Evolutionary conservation across 1,284 basidiomycete species (phyloP), one percentile per base, ranked within the genome.

Genomic region (Coriolopsis trogii): DNA sequence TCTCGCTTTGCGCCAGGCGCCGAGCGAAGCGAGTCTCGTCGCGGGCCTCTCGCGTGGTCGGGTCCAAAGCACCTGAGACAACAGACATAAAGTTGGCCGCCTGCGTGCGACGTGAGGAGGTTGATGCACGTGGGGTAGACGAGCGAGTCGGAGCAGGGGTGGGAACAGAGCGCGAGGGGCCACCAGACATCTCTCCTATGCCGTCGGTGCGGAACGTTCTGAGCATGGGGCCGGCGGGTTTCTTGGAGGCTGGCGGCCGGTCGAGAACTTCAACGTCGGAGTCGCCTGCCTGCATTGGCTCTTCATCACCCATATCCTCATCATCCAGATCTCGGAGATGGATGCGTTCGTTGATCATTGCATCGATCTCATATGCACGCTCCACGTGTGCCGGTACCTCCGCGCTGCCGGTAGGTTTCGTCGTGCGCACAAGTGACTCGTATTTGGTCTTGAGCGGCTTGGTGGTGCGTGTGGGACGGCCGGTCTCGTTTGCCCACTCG

Each of bases 361-460:
- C 3, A 3, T 39, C 21, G 20, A 39, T 39, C 23, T 39, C 21
- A 3, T 13, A 39, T 15, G 37, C 37, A 6, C 21, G 21, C n/a
- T 23, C 23, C 10, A 39, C 20, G 9, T 39, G 18, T 10, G 4
- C 4, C 10, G 37, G 37, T 6, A 39, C 20, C 21, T 39, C 37
- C 12, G 37, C 37, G 3, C 12, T 10, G 5, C 37, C 37, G 4
- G 37, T 39, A 6, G 37, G 37, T n/a, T 39, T 39, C 8, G 37
- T 8, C 7, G 37, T 39, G 21, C 21, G 7, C 6, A 21, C 37
- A 4, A 39, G 37, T 7, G 20, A 3, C 3, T 43, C 33, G 15
- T 10, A 49, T 26, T 49, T 42, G 3, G 30, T 29, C 20, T 42
- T 37, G 18, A 42, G 33, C 15, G 26, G 34, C 41, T 42, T 43